These are phyloP conservation scores for Cytidiella melzeri DNA, from an alignment of 768 basidiomycete genomes.

Conservation along the genomic window DNA sequence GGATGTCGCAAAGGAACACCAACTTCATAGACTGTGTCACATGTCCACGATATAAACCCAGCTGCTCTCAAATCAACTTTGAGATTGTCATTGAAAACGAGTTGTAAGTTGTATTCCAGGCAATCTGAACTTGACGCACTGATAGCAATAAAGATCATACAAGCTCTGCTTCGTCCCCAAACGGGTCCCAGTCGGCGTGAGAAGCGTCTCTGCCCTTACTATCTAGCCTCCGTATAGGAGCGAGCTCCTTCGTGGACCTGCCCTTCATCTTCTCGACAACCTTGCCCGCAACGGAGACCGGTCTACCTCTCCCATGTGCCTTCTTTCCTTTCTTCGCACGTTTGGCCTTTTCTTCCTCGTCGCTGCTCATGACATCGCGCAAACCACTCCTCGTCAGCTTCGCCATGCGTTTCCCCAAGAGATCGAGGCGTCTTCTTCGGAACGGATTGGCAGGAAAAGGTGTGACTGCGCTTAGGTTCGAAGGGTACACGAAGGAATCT, in stretches of 20 bases:
- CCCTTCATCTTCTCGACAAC: not conserved
- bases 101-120: no score
- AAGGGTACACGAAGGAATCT: constrained; percentile 14
- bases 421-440: constrained; percentile 23
- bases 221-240: not conserved
- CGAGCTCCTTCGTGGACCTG: not conserved
- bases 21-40: no score
- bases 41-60: no score
- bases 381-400: constrained; percentile 20
- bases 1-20: no score
- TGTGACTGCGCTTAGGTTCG: constrained; percentile 19
- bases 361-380: constrained; percentile 18
- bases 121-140: no score
- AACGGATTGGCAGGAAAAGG: constrained; percentile 23
- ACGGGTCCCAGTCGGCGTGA: not conserved
- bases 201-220: not conserved
- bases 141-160: no score
- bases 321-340: not conserved
- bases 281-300: not conserved
- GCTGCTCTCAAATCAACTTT: no score
- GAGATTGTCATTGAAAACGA: no score
- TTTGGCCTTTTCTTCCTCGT: constrained; percentile 15
- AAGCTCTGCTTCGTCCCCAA: not conserved
- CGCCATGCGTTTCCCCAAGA: constrained; percentile 19
- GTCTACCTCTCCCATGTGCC: no score